phyloP scores from a whole-genome alignment of 108 stramenopile species.

The Epithemia pelagica region DNA sequence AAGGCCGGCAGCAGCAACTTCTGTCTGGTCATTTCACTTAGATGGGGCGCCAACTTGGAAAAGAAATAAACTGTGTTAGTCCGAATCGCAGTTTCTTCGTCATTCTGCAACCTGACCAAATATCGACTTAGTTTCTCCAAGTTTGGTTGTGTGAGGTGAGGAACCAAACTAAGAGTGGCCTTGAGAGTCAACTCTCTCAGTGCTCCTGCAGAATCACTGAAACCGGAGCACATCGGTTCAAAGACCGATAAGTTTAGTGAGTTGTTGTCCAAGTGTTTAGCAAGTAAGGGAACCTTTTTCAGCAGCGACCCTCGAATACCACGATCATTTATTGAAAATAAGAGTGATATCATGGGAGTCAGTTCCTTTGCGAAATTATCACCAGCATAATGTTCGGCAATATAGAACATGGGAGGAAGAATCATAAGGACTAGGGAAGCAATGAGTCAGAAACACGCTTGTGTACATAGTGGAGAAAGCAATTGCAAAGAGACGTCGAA shows the following conservation, averaged over 20 bases:
- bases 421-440: constrained; percentile 43
- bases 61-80: constrained; percentile 88
- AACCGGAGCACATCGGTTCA: constrained; percentile 85
- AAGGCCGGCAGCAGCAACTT: constrained; percentile 80
- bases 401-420: constrained; percentile 59
- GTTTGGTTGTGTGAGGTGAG: constrained; percentile 55
- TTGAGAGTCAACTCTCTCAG: constrained; percentile 84
- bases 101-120: constrained; percentile 71
- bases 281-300: constrained; percentile 48
- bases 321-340: constrained; percentile 80
- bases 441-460: not conserved
- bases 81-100: constrained; percentile 68
- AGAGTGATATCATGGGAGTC: constrained; percentile 47
- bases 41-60: constrained; percentile 61
- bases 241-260: constrained; percentile 67
- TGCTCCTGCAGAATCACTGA: constrained; percentile 70
- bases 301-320: constrained; percentile 76
- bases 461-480: too few species aligned
- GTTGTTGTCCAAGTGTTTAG: constrained; percentile 51
- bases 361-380: constrained; percentile 46
- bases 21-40: constrained; percentile 56
- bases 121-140: constrained; percentile 85
- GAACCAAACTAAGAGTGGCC: constrained; percentile 61
- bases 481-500: not conserved
- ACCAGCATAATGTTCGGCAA: constrained; percentile 53